Percentiles rank a stretch among this genome's conserved stretches.
phyloP scores from a whole-genome alignment of 2,329 filamentous ascomycete genomes.

The Penicillium crustosum region DNA sequence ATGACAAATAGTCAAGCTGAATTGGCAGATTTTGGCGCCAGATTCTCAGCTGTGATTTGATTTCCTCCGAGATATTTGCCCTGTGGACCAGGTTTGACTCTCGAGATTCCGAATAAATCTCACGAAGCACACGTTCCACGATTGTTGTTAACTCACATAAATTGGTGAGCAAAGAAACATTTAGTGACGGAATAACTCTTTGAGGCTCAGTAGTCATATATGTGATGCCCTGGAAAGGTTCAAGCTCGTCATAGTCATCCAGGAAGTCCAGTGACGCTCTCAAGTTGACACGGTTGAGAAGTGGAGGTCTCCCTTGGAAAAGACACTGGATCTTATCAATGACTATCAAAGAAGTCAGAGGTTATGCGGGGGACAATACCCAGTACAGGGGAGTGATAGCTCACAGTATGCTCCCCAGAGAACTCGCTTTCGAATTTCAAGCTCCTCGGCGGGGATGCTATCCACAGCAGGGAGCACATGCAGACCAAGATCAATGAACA shows the following conservation, averaged over 20 bases:
- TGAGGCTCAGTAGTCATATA: constrained; percentile 23
- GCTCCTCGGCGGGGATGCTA: constrained; percentile 47
- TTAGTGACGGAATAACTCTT: constrained; percentile 19
- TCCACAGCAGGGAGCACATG: constrained; percentile 45
- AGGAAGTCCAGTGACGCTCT: constrained; percentile 46
- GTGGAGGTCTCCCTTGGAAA: constrained; percentile 54
- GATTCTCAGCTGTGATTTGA: constrained; percentile 21
- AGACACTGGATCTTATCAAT: constrained; percentile 56
- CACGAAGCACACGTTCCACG: constrained; percentile 36
- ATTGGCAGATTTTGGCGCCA: constrained; percentile 29
- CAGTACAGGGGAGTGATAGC: background rate
- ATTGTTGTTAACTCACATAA: constrained; percentile 36
- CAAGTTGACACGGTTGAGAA: constrained; percentile 46
- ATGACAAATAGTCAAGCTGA: constrained; percentile 24
- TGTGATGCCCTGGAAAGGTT: constrained; percentile 49
- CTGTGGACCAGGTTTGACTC: constrained; percentile 16
- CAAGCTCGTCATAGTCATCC: constrained; percentile 44
- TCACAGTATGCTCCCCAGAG: constrained; percentile 48
- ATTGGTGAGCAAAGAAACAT: constrained; percentile 29
- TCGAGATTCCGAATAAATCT: constrained; percentile 31
- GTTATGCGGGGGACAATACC: background rate
- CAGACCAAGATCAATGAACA: constrained; percentile 54
- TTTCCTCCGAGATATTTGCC: constrained; percentile 19
- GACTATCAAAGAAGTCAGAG: constrained; percentile 11
- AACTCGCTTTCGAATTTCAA: constrained; percentile 47